These are phyloP conservation scores for Lepidium aucheri DNA, from an alignment of 345 rosid species.

Conservation along the genomic window DNA sequence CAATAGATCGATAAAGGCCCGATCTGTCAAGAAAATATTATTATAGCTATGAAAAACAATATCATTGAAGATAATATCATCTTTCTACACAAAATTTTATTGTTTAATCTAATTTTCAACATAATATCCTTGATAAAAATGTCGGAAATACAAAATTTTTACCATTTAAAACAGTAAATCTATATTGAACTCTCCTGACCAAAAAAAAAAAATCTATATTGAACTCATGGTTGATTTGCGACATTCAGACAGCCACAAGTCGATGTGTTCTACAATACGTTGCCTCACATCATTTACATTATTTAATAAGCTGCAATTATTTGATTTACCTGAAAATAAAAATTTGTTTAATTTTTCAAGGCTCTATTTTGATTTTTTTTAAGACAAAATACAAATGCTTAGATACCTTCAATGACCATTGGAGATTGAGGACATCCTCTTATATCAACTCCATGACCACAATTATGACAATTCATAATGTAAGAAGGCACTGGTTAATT, in stretches of 20 bases:
- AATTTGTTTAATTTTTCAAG: background rate
- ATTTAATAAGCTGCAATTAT: conserved; percentile 61
- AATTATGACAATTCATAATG: conserved; percentile 61
- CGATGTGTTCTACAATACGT: conserved; percentile 51
- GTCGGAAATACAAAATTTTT: too few relatives aligned
- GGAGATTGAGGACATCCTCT: conserved; percentile 92
- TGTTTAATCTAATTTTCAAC: too few relatives aligned
- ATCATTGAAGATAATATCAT: too few relatives aligned
- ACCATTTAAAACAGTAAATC: background rate
- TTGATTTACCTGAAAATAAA: conserved; percentile 46
- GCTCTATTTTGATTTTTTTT: background rate
- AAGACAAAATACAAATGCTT: background rate
- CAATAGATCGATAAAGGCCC: too few relatives aligned
- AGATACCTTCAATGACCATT: conserved; percentile 56
- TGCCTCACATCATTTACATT: conserved; percentile 74
- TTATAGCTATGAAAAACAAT: too few relatives aligned
- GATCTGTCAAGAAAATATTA: too few relatives aligned
- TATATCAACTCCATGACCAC: conserved; percentile 90
- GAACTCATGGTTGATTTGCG: conserved; percentile 11
- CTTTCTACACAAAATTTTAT: too few relatives aligned
- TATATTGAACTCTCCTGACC: conserved; percentile 13
- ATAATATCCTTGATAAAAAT: too few relatives aligned
- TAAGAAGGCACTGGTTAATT: conserved; percentile 28
- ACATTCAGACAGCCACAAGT: conserved; percentile 83
- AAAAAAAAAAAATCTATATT: background rate